Percentiles rank a stretch among this genome's conserved stretches.
Conservation (phyloP, 1,284 basidiomycete genomes). For the Erythrobasidium hasegawianum region DNA sequence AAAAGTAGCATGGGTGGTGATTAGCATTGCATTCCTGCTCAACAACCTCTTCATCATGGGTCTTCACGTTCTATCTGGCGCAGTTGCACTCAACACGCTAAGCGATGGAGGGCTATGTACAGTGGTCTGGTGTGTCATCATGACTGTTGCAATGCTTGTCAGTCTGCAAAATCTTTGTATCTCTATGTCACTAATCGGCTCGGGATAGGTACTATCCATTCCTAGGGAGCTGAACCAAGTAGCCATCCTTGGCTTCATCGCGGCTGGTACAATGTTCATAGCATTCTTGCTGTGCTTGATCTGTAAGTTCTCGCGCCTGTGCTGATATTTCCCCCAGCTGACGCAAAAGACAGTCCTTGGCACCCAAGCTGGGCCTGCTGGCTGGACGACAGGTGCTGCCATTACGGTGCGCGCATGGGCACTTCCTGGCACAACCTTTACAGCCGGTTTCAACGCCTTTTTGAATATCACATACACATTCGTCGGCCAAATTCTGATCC, state of each 20-base stretch:
- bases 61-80: slow-evolving; percentile 49
- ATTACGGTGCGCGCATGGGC: slow-evolving; percentile 41
- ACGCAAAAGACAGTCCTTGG: slow-evolving; percentile 36
- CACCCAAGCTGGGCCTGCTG: slow-evolving; percentile 24
- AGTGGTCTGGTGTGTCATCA: slow-evolving; percentile 57
- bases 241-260: slow-evolving; percentile 29
- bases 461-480: slow-evolving; percentile 60
- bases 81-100: slow-evolving; percentile 58
- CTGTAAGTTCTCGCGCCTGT: background rate
- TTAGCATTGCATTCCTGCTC: slow-evolving; percentile 55
- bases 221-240: slow-evolving; percentile 36
- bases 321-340: slow-evolving; percentile 17
- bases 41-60: slow-evolving; percentile 54
- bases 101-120: slow-evolving; percentile 59
- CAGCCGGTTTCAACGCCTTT: slow-evolving; percentile 54
- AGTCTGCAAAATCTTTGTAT: background rate
- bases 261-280: slow-evolving; percentile 29
- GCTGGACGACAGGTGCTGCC: slow-evolving; percentile 37
- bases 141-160: slow-evolving; percentile 39
- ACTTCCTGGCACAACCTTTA: slow-evolving; percentile 56
- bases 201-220: background rate
- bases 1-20: slow-evolving; percentile 55
- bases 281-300: slow-evolving; percentile 23
- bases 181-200: background rate
- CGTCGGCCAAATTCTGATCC: slow-evolving; percentile 60